Percentiles rank a stretch among this genome's conserved stretches.
Conservation (phyloP, 1,284 basidiomycete genomes). For the Puccinia novopanici region DNA sequence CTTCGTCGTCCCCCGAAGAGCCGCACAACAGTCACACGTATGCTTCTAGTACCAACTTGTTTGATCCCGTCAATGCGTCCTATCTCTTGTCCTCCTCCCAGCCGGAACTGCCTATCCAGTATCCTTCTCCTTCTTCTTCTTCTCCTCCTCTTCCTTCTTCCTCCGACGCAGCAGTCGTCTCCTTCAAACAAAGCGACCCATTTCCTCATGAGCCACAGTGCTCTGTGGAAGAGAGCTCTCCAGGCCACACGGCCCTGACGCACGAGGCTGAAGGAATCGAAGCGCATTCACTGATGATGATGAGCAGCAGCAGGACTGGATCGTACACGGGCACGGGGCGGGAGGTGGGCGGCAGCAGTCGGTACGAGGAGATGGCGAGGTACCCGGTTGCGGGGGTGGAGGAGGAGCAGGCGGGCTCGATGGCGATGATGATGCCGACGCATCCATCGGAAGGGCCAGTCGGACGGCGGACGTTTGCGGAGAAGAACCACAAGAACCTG, state of each 20-base stretch:
- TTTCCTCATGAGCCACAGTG: too few species aligned
- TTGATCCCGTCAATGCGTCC: not conserved
- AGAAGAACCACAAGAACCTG: slow-evolving; percentile 22
- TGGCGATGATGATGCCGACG: not conserved
- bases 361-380: too few species aligned
- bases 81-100: slow-evolving; percentile 10
- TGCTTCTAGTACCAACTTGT: not conserved
- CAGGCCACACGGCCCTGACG: too few species aligned
- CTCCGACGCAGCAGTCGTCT: not conserved
- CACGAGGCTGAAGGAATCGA: too few species aligned
- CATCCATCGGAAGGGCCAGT: not conserved
- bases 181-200: not conserved
- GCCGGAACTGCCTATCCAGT: not conserved
- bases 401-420: too few species aligned
- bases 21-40: not conserved
- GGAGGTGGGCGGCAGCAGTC: too few species aligned
- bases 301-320: too few species aligned
- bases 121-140: too few species aligned
- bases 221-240: too few species aligned
- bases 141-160: not conserved
- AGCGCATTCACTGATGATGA: too few species aligned
- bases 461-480: not conserved
- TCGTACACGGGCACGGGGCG: too few species aligned
- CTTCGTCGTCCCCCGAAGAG: not conserved
- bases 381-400: too few species aligned